Base-by-base conservation (phyloP, 1,139 yeast genomes). In the Suhomyces terraborum region DNA sequence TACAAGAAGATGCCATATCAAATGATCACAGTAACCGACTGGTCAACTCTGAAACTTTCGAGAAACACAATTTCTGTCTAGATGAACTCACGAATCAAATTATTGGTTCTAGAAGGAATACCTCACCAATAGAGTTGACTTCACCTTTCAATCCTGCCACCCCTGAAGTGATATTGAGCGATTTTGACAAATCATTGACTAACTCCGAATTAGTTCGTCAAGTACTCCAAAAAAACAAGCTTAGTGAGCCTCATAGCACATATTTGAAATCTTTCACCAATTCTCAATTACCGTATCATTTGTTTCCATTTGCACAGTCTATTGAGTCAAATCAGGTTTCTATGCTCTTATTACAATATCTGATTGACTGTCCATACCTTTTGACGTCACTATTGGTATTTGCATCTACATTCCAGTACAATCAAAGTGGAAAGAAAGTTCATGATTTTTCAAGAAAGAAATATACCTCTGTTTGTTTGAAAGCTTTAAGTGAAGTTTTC, bases 271-370 rank as follows among this genome's bases (percentile, higher is more conserved):
- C 56, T 10, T 53, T 70, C 26, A 56, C 67, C 19, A 54, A 53
- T 30, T 58, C 70, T 2, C 58, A 57, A 10, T 45, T 67, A 14
- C 56, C 66, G 21, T 64, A 49, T 46, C 67, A 62, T 36, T 41
- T 69, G 10, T 69, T 59, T 41, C 77, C 77, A 4, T 69, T 68
- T 56, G 71, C 75, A 2, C 55, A 62, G 10, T 60, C 65, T 26
- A 55, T 66, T 8, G 73, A 64, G 33, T 49, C 58, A 17, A 71
- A 71, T 50, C 67, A 62, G 43, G 73, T 64, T 12, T 58, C 66
- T 14, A 56, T 58, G 37, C 49, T 70, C 3, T 50, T 71, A 17
- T 54, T 71, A 19, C 59, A 56, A 34, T 67, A 68, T 47, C 64
- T 66, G 58, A 55, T 56, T 32, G 54, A 58, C 18, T 69, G 74